Base-by-base conservation (phyloP, 2,329 filamentous ascomycete genomes). In the Incumbomyces delicatus region DNA sequence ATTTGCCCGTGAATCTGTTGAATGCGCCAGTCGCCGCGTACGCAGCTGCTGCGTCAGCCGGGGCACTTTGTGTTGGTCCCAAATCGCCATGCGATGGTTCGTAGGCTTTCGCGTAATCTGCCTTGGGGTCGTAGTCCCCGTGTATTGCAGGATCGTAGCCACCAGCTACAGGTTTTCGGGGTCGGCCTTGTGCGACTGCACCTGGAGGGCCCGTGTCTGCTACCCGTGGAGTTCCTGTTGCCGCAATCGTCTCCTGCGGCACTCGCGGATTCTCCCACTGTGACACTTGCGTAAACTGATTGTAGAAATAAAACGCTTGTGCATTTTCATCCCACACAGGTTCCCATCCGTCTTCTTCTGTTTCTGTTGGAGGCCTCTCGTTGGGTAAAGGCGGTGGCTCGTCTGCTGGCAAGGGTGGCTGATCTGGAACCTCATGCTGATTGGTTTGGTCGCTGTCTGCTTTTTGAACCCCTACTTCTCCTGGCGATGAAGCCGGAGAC, bases 101-200 rank as follows among this genome's bases (percentile, higher is more conserved):
- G 37, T 73, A 63, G 38, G 72, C 69, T 61, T 85, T 76, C 10
- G 92, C 90, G 63, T 98, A 98, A 70, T 88, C 85, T n/a, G 92
- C 90, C 50, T 83, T 92, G 3, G 89, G 88, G 60, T 98, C 92
- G 70, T 95, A 98, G 68, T 89, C 85, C 57, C 92, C 92, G 63
- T 98, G 92, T 38, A 98, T 90, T 18, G 87, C 85, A 1, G 92
- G 92, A 62, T 96, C 95, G 69, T 98, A 98, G 51, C 90, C 88
- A 49, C 83, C 82, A 10, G 59, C 53, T 4, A 75, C 76, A 17
- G 77, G 68, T 46, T 67, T 55, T 30, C 55, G 49, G 27, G 58
- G 38, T 56, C 68, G 44, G 47, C 63, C 50, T 66, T 64, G 48
- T 63, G 61, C 45, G 58, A 59, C 30, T 55, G 66, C 56, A 56